Conservation (phyloP, 805 yeast genomes). For the Cyberlindnera xishuangbannaensis region DNA sequence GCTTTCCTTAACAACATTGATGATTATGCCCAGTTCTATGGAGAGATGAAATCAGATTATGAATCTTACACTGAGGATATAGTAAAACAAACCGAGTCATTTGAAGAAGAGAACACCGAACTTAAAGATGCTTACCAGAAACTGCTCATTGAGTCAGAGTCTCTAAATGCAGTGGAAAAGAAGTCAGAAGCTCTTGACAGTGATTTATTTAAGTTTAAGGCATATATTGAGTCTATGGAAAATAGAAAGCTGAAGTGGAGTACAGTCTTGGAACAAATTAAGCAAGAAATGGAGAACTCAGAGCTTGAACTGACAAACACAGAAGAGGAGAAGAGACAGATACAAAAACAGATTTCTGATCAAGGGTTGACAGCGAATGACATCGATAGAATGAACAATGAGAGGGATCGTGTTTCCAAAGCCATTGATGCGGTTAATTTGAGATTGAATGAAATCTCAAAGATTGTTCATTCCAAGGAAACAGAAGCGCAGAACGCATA, state of each 20-base stretch:
- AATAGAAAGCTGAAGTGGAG: conserved; percentile 64
- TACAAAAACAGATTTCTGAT: conserved; percentile 38
- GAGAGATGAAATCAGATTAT: conserved; percentile 53
- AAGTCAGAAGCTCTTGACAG: conserved; percentile 60
- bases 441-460: conserved; percentile 41
- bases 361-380: conserved; percentile 59
- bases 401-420: conserved; percentile 52
- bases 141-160: conserved; percentile 38
- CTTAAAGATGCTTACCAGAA: conserved; percentile 36
- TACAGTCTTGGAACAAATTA: conserved; percentile 47
- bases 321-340: conserved; percentile 35
- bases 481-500: conserved; percentile 42
- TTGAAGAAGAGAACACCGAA: conserved; percentile 35
- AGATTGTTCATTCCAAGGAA: conserved; percentile 44
- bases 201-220: conserved; percentile 64
- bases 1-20: conserved; percentile 61
- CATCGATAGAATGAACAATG: conserved; percentile 57
- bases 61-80: conserved; percentile 45
- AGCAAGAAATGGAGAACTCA: conserved; percentile 44
- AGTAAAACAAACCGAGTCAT: conserved; percentile 36
- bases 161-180: conserved; percentile 46
- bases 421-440: conserved; percentile 41
- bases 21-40: conserved; percentile 48
- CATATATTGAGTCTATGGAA: conserved; percentile 65
- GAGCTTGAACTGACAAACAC: conserved; percentile 36